Conservation (phyloP, 805 yeast species). For the Cyberlindnera saturnus region DNA sequence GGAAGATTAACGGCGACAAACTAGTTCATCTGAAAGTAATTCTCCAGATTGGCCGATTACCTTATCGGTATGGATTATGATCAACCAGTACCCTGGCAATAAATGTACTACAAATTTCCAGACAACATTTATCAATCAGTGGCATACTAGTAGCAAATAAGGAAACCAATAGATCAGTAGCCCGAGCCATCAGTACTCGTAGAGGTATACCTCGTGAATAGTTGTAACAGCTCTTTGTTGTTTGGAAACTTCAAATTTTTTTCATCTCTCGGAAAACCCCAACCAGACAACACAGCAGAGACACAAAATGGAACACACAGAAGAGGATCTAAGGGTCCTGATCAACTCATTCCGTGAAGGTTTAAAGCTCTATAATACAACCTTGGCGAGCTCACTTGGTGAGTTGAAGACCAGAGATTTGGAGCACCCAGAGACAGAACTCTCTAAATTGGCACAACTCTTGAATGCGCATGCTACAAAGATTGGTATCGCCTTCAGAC, state of each 20-base stretch:
- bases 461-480: constrained; percentile 75
- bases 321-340: constrained; percentile 15
- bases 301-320: constrained; percentile 7
- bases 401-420: constrained; percentile 20
- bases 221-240: too few relatives aligned
- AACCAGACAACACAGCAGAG: background rate
- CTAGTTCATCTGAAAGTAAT: too few relatives aligned
- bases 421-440: constrained; percentile 46
- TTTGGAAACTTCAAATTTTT: background rate
- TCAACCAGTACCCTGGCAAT: too few relatives aligned
- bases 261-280: background rate
- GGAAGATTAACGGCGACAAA: too few relatives aligned
- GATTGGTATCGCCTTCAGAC: constrained; percentile 63
- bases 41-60: too few relatives aligned
- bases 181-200: too few relatives aligned
- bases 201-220: too few relatives aligned
- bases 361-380: constrained; percentile 9
- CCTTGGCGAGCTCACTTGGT: constrained; percentile 2
- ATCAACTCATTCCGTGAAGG: constrained; percentile 18
- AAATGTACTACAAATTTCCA: too few relatives aligned
- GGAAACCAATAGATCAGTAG: too few relatives aligned
- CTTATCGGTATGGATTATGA: too few relatives aligned
- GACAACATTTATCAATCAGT: too few relatives aligned
- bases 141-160: too few relatives aligned
- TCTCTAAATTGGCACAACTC: constrained; percentile 51